Base-by-base conservation (phyloP, 805 yeast species). In the Lipomyces oligophaga region DNA sequence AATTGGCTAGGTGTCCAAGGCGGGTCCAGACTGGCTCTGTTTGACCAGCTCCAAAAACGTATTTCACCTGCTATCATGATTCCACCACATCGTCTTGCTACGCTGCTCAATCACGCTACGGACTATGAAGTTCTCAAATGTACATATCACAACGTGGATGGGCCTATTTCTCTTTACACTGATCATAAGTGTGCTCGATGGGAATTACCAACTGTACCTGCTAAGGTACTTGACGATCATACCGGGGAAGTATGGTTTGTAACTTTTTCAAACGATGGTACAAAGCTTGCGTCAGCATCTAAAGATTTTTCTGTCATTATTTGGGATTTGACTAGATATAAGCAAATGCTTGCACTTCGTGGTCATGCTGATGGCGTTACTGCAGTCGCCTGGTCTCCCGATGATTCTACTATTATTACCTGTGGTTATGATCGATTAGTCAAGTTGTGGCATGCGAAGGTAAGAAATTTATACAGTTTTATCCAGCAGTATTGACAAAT, bases 171-270 rank as follows among this genome's bases (percentile, higher is more conserved):
- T 2, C 54, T 71, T 4, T 68, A 65, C 49, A 63, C 68, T 32
- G 74, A 72, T 51, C 60, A 65, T 40, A 55, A 60, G 34, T 66
- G 63, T 34, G 58, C 65, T 38, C 50, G 58, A 31, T 49, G 58
- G 16, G 58, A 63, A 33, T 75, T 78, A 49, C 86, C 87, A 1
- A 70, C 70, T 18, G 67, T 67, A 2, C 63, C 76, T 2, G 60
- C 75, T 10, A 70, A 72, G 45, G 71, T 74, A 0, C 64, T 84
- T 5, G 54, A 65, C 0, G 69, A 72, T 35, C 93, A 85, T 59
- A 63, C 67, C 0, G 79, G 81, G 60, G 95, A 89, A 63, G 90
- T 86, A 10, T 89, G 97, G 97, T 83, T 73, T 60, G 72, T 83
- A 11, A 76, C 77, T 47, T 88, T 85, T 60, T 82, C 93, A 4